These are phyloP conservation scores for Sporothrix humicola DNA, from an alignment of 2,329 filamentous ascomycete genomes.

Conservation along the genomic window DNA sequence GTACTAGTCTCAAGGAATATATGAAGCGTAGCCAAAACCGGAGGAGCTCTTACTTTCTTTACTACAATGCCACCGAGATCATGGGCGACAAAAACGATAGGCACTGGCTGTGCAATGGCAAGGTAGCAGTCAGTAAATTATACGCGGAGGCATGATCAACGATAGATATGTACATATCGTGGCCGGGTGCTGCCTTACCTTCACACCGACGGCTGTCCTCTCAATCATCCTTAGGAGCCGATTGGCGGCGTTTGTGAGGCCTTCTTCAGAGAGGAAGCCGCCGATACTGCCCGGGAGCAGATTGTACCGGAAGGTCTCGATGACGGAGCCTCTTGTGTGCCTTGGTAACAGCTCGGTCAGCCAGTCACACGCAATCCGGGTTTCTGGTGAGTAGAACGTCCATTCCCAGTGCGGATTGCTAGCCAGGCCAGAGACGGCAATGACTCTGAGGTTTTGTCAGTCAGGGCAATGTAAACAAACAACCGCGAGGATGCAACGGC, in stretches of 20 bases:
- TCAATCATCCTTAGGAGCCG: constrained; percentile 22
- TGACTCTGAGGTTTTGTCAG: constrained; percentile 7
- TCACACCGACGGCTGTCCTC: background rate
- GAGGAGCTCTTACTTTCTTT: constrained; percentile 6
- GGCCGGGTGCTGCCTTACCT: background rate
- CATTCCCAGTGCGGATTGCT: constrained; percentile 27
- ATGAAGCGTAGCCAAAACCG: background rate
- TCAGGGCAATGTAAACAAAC: background rate
- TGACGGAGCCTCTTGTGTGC: background rate
- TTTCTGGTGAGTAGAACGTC: constrained; percentile 14
- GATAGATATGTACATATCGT: background rate
- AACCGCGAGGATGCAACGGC: background rate
- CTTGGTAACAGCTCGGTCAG: constrained; percentile 7
- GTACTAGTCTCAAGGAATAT: background rate
- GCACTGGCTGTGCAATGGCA: background rate
- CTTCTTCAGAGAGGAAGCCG: constrained; percentile 3
- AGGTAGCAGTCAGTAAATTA: background rate
- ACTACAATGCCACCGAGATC: constrained; percentile 24
- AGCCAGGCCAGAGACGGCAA: constrained; percentile 20
- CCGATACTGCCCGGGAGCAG: constrained; percentile 18
- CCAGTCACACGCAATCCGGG: constrained; percentile 20
- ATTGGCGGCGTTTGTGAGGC: constrained; percentile 2
- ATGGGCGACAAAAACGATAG: constrained; percentile 21
- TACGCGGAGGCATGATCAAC: too few species aligned
- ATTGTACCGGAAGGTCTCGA: constrained; percentile 18